Evolutionary conservation across 2,329 filamentous ascomycete species (phyloP).

Genomic region (Akanthomyces lecanii): DNA sequence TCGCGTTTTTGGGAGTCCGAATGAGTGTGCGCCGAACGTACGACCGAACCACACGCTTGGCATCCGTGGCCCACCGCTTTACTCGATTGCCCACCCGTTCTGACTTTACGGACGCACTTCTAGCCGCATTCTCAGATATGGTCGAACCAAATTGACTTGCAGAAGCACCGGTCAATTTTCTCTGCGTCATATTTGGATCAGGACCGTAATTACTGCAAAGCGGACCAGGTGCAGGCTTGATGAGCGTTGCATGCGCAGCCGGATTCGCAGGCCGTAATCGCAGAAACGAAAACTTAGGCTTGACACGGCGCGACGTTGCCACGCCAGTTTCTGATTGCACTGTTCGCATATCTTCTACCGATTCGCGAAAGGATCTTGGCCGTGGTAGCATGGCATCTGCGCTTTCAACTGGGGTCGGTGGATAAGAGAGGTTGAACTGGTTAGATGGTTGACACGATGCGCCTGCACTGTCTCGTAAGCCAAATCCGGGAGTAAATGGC

Average conservation of each 20-base stretch:
- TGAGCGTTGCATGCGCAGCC: neutral
- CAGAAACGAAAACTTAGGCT: slow-evolving; percentile 15
- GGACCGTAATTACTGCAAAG: neutral
- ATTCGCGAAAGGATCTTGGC: slow-evolving; percentile 13
- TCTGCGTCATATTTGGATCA: neutral
- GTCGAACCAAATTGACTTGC: neutral
- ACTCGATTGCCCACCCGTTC: slow-evolving; percentile 27
- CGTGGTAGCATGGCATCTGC: slow-evolving; percentile 16
- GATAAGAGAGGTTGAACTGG: slow-evolving; percentile 34
- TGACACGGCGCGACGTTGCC: neutral
- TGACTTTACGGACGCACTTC: slow-evolving; percentile 17
- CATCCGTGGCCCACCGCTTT: slow-evolving; percentile 32
- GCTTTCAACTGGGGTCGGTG: slow-evolving; percentile 22
- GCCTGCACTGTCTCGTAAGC: slow-evolving; percentile 13
- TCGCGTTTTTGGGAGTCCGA: slow-evolving; percentile 25
- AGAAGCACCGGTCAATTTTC: neutral
- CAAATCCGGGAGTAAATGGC: slow-evolving; percentile 10
- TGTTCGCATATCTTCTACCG: neutral
- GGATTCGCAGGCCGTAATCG: neutral
- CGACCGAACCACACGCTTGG: slow-evolving; percentile 30
- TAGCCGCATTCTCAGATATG: slow-evolving; percentile 5
- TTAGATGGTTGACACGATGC: slow-evolving; percentile 27
- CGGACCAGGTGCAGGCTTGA: neutral
- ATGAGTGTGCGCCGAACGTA: slow-evolving; percentile 32
- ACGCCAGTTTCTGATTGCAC: neutral